phyloP scores from a whole-genome alignment of 1,284 basidiomycete genomes.

The Polyporus tsugae region DNA sequence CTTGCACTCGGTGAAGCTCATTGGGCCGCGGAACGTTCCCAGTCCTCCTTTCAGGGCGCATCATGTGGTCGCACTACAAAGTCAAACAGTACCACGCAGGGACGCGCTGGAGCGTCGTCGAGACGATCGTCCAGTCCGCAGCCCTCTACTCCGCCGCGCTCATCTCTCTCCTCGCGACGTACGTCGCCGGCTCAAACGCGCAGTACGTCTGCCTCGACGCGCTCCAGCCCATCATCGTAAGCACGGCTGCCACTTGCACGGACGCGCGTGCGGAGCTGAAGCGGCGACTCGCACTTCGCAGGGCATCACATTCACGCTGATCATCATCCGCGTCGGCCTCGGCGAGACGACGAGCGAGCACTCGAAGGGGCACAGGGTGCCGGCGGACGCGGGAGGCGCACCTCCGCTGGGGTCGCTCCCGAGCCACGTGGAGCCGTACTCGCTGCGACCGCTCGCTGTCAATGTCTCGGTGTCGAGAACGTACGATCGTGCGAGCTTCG shows the following conservation, averaged over 20 bases:
- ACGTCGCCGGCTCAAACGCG: conserved; percentile 30
- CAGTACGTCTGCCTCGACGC: conserved; percentile 32
- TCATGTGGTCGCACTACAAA: conserved; percentile 22
- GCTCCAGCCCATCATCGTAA: conserved; percentile 31
- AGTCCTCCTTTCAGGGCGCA: conserved; percentile 20
- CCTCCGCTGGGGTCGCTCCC: not conserved
- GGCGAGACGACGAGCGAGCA: conserved; percentile 23
- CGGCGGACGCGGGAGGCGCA: not conserved
- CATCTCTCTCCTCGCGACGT: conserved; percentile 27
- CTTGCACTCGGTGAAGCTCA: not conserved
- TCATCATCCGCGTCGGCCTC: conserved; percentile 34
- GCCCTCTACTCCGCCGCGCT: conserved; percentile 32
- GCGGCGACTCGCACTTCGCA: conserved; percentile 2
- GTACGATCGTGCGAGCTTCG: not conserved
- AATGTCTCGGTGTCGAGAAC: conserved; percentile 6
- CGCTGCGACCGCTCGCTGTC: conserved; percentile 17
- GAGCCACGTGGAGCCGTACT: not conserved
- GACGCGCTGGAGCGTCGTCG: conserved; percentile 16
- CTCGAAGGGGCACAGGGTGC: conserved; percentile 12
- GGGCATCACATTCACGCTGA: conserved; percentile 33
- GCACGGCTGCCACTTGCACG: too few species aligned
- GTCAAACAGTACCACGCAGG: conserved; percentile 14
- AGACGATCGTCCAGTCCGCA: conserved; percentile 25
- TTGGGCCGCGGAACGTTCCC: not conserved
- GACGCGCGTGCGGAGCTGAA: too few species aligned